Percentiles rank a stretch among this genome's conserved stretches.
Conservation (phyloP, 2,329 filamentous ascomycete species). For the Basipetospora chlamydospora region DNA sequence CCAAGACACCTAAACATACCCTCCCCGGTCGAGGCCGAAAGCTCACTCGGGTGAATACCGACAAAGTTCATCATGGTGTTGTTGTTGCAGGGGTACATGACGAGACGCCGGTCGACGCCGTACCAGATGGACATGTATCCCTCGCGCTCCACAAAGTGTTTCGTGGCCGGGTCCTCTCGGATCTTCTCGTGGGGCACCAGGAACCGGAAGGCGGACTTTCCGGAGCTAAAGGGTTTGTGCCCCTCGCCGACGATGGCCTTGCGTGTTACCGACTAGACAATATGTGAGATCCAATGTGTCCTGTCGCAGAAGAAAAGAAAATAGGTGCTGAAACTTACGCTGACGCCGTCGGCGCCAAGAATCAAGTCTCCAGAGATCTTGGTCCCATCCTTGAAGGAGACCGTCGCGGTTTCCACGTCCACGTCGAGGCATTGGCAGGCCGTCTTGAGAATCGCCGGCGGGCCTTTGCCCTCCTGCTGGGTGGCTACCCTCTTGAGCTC, state of each 20-base stretch:
- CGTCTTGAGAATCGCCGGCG: slow-evolving; percentile 22
- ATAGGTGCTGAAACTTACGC: slow-evolving; percentile 16
- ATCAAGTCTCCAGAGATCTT: slow-evolving; percentile 31
- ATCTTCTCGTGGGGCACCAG: slow-evolving; percentile 26
- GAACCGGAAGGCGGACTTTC: slow-evolving; percentile 42
- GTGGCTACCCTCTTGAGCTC: slow-evolving; percentile 30
- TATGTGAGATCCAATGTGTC: neutral
- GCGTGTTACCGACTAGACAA: slow-evolving; percentile 12
- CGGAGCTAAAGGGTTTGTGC: slow-evolving; percentile 24
- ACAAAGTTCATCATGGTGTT: slow-evolving; percentile 33
- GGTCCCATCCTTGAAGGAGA: slow-evolving; percentile 30
- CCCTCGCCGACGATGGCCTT: slow-evolving; percentile 10
- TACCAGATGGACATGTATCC: slow-evolving; percentile 17
- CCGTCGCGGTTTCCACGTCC: slow-evolving; percentile 21
- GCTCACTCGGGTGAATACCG: slow-evolving; percentile 29
- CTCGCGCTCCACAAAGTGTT: slow-evolving; percentile 7
- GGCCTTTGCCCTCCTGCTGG: slow-evolving; percentile 17
- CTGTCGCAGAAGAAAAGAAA: neutral
- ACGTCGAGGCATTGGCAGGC: slow-evolving; percentile 27
- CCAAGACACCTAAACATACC: too few relatives aligned
- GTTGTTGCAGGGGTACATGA: slow-evolving; percentile 31
- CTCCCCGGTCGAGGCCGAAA: slow-evolving; percentile 6
- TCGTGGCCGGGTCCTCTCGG: slow-evolving; percentile 11
- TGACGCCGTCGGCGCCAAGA: slow-evolving; percentile 40
- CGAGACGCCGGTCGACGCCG: slow-evolving; percentile 24